Percentiles rank a stretch among this genome's conserved stretches.
These are phyloP conservation scores for Simplicillium sp. DNA, from an alignment of 2,329 filamentous ascomycete genomes.

Conservation along the genomic window DNA sequence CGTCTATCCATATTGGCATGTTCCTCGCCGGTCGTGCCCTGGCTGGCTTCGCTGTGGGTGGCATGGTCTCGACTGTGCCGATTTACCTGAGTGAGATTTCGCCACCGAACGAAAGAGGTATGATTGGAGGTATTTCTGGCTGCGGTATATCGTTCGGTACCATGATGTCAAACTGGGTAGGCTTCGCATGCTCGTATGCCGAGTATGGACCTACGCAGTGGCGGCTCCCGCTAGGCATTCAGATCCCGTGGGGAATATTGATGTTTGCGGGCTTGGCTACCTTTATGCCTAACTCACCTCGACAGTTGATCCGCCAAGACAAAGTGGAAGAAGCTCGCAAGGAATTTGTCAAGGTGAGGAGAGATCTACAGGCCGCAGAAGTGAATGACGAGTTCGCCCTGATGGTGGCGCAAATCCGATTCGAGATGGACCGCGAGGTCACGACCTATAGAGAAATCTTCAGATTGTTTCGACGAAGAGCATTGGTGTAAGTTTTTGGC, in stretches of 20 bases:
- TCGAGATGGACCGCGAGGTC: constrained; percentile 46
- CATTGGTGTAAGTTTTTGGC: constrained; percentile 28
- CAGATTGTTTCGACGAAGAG: constrained; percentile 38
- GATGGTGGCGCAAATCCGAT: constrained; percentile 46
- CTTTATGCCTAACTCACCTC: constrained; percentile 6
- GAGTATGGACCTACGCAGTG: constrained; percentile 40
- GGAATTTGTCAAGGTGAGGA: constrained; percentile 37
- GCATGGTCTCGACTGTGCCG: constrained; percentile 40
- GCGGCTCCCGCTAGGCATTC: constrained; percentile 43
- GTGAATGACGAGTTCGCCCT: constrained; percentile 40
- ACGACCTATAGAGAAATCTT: constrained; percentile 42
- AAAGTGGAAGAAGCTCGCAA: constrained; percentile 35
- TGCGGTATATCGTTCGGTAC: constrained; percentile 46
- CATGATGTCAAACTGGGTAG: constrained; percentile 48
- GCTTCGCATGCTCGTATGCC: constrained; percentile 43
- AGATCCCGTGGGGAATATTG: constrained; percentile 46
- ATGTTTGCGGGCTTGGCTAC: constrained; percentile 33
- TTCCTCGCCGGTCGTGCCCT: constrained; percentile 38
- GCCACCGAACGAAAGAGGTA: constrained; percentile 34
- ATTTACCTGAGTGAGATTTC: constrained; percentile 48
- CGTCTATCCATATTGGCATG: constrained; percentile 44
- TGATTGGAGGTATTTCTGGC: constrained; percentile 43
- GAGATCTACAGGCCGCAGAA: constrained; percentile 32
- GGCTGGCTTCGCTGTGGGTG: constrained; percentile 24
- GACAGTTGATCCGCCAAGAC: constrained; percentile 38